Evolutionary conservation across 495 filamentous ascomycete species (phyloP).

Genomic region (Cercophora newfieldiana): DNA sequence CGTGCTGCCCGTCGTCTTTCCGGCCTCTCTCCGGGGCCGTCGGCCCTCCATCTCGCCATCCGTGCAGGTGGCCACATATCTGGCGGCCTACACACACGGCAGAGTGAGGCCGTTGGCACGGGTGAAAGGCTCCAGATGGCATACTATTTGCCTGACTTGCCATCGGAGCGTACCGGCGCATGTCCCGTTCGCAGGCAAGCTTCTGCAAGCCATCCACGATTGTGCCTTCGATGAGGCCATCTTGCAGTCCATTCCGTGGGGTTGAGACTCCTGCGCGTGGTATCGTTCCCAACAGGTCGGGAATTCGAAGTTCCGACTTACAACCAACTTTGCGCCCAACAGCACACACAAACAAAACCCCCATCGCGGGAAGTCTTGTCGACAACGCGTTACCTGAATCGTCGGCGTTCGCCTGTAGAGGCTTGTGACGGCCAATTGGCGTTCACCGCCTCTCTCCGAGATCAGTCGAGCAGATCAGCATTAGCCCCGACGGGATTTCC

Average conservation of each 20-base stretch:
- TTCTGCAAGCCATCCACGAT: constrained; percentile 8
- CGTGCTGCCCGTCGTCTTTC: constrained; percentile 11
- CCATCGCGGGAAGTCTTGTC: too few relatives aligned
- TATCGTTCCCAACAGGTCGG: background rate
- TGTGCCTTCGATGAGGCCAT: constrained; percentile 11
- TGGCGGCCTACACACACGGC: background rate
- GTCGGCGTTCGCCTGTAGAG: background rate
- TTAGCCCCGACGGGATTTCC: constrained; percentile 10
- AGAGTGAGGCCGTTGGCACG: constrained; percentile 4
- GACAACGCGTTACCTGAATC: background rate
- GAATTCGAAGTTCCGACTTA: background rate
- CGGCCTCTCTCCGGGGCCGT: constrained; percentile 10
- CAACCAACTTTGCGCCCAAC: background rate
- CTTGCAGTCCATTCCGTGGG: constrained; percentile 10
- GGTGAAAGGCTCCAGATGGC: background rate
- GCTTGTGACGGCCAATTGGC: constrained; percentile 9
- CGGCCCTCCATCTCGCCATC: constrained; percentile 9
- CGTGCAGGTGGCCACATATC: constrained; percentile 13
- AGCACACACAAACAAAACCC: background rate
- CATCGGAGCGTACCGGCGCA: constrained; percentile 1
- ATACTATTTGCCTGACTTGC: background rate
- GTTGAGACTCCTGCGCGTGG: background rate
- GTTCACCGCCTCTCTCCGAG: background rate
- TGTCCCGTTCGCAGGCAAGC: background rate
- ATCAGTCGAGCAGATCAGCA: constrained; percentile 11